Conservation (phyloP, 345 rosid genomes). For the Syzygium aqueum region DNA sequence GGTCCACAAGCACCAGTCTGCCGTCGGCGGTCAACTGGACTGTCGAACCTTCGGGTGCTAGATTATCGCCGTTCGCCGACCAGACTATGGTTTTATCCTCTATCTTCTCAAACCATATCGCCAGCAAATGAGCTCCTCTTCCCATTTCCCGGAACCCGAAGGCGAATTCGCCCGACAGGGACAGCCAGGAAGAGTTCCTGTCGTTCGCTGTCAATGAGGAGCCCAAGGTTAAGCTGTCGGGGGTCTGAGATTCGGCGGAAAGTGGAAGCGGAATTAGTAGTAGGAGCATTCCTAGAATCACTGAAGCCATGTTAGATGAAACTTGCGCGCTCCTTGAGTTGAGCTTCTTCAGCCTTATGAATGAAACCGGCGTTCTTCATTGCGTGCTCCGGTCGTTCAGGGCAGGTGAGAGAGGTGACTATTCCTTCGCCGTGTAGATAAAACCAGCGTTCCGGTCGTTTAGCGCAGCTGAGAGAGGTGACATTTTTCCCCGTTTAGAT, state of each 20-base stretch:
- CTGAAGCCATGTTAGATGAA: neutral
- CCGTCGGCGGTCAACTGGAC: neutral
- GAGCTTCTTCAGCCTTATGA: neutral
- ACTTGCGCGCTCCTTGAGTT: neutral
- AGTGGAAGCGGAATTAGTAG: neutral
- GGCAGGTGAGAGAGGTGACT: neutral
- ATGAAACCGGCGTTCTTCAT: neutral
- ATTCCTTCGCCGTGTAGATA: too few species aligned
- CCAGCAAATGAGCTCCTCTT: neutral
- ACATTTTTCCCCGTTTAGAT: too few species aligned
- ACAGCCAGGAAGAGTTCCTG: neutral
- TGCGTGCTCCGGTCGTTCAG: neutral
- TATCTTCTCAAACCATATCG: neutral
- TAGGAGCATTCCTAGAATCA: neutral
- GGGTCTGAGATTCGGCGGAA: neutral
- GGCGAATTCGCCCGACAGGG: neutral
- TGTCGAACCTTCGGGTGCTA: neutral
- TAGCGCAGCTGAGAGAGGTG: neutral
- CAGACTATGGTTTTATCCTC: neutral
- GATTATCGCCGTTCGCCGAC: neutral
- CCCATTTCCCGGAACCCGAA: neutral
- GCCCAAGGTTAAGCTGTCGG: neutral
- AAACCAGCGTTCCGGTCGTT: too few species aligned
- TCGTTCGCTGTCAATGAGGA: neutral
- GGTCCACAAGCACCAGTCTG: neutral